Base-by-base conservation (phyloP, 2,329 filamentous ascomycete genomes). In the Trichoderma lentiforme region DNA sequence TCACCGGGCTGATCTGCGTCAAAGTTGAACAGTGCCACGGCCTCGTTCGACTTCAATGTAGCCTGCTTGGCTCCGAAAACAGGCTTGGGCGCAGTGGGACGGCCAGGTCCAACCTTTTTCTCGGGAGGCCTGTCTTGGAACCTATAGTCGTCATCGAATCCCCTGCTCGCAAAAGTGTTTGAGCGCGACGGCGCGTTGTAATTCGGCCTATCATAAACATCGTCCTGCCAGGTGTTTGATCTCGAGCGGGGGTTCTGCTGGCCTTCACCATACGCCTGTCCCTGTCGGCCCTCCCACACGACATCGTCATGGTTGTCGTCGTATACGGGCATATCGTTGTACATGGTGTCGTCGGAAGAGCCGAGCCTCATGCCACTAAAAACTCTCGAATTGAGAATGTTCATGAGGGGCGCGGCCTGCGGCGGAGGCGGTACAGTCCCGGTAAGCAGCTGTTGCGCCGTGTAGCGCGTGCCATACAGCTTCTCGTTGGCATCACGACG, bases 401-500 rank as follows among this genome's bases (percentile, higher is more conserved):
- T 88, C 88, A 97, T 92, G 65, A 99, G 88, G 14, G 95, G 93
- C 58, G 93, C 92, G 3, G 96, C 93, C 72, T 93, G 91, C 0
- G 92, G 89, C 1, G 96, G 95, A 1, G 94, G 89, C 56, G 90
- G 88, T 51, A 98, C 89, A 39, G 88, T 86, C 39, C 96, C 96
- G 71, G 88, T 89, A 47, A 99, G 88, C 58, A 99, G 88, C 80
- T 97, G 92, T 74, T 87, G 85, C 15, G 96, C 96, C 9, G 93
- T 94, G 81, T 93, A 88, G 73, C 92, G 90, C 72, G 91, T 89
- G 74, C 93, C 93, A 81, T 99, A 99, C 73, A 99, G 88, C 84
- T 97, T 97, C 83, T 97, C 93, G 80, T 99, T 99, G 76, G 96
- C 96, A 82, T 99, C 96, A 83, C 94, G 92, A 74, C 96, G 90